These are phyloP conservation scores for Rhinocladiella similis DNA, from an alignment of 2,329 filamentous ascomycete species.

Conservation along the genomic window DNA sequence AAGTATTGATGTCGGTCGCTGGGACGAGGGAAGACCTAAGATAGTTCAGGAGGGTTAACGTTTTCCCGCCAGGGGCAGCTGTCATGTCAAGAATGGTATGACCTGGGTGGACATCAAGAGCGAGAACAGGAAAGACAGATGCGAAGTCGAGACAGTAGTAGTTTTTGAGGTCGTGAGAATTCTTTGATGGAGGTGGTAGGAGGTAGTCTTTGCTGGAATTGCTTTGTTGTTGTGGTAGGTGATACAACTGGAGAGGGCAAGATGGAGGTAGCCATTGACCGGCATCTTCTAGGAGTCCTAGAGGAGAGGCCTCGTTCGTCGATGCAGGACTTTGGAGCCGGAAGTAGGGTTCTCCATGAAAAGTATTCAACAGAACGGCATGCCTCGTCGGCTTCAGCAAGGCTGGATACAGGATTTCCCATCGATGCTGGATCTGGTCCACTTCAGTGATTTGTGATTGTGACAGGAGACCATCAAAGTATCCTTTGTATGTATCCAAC, in stretches of 20 bases:
- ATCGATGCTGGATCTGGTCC: not conserved
- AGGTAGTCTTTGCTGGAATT: not conserved
- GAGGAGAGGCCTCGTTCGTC: not conserved
- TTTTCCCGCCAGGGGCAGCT: conserved; percentile 17
- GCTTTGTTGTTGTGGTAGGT: not conserved
- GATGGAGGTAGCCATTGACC: not conserved
- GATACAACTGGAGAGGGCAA: not conserved
- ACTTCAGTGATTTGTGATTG: not conserved
- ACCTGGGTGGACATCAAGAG: conserved; percentile 10
- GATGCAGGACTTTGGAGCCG: not conserved
- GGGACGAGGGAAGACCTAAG: not conserved
- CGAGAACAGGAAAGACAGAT: conserved; percentile 12
- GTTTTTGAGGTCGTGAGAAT: not conserved
- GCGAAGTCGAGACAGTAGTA: conserved; percentile 17
- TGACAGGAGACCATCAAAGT: not conserved
- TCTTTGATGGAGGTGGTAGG: not conserved
- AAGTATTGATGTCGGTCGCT: not conserved
- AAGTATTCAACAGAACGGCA: conserved; percentile 17
- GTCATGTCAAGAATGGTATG: conserved; percentile 17
- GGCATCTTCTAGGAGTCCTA: not conserved
- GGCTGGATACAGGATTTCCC: conserved; percentile 10
- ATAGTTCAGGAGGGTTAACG: conserved; percentile 9
- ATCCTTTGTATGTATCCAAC: not conserved
- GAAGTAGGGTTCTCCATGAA: not conserved
- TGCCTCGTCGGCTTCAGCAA: conserved; percentile 12